Percentiles rank a stretch among this genome's conserved stretches.
phyloP scores from a whole-genome alignment of 148 eudicot genomes.

The Rheum nobile region DNA sequence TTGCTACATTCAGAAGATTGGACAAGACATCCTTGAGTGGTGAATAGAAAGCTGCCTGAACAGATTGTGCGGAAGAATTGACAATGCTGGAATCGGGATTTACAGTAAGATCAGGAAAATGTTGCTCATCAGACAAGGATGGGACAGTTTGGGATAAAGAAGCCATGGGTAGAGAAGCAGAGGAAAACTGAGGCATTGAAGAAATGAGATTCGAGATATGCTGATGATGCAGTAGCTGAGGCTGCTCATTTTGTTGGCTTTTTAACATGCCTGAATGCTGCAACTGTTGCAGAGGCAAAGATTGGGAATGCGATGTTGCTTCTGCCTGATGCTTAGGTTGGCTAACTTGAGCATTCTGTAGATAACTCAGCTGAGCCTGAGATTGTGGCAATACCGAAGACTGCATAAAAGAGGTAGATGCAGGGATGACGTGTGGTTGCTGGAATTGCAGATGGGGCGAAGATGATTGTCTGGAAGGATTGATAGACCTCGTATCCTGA shows the following conservation, averaged over 20 bases:
- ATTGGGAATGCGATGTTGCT: conserved; percentile 33
- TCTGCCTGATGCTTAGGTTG: conserved; percentile 11
- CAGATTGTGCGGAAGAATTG: conserved; percentile 40
- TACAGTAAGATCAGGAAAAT: conserved; percentile 28
- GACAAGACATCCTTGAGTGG: neutral
- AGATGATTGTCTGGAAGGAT: conserved; percentile 20
- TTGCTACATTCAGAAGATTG: conserved; percentile 3
- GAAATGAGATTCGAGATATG: conserved; percentile 22
- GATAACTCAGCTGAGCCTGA: conserved; percentile 24
- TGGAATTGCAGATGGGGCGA: conserved; percentile 44
- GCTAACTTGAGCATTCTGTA: conserved; percentile 33
- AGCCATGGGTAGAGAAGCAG: conserved; percentile 36
- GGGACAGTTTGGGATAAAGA: conserved; percentile 12
- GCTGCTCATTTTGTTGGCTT: conserved; percentile 14
- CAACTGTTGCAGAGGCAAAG: conserved; percentile 45
- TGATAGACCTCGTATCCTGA: conserved; percentile 43
- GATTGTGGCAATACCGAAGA: conserved; percentile 40
- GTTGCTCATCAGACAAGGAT: conserved; percentile 28
- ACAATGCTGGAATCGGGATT: conserved; percentile 26
- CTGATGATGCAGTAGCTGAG: conserved; percentile 22
- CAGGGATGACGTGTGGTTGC: conserved; percentile 34
- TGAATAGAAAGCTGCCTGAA: conserved; percentile 22
- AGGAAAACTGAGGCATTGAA: conserved; percentile 33
- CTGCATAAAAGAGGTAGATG: conserved; percentile 39
- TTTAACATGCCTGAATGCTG: conserved; percentile 20